These are phyloP conservation scores for Wickerhamomyces bovis DNA, from an alignment of 805 yeast species.

Conservation along the genomic window DNA sequence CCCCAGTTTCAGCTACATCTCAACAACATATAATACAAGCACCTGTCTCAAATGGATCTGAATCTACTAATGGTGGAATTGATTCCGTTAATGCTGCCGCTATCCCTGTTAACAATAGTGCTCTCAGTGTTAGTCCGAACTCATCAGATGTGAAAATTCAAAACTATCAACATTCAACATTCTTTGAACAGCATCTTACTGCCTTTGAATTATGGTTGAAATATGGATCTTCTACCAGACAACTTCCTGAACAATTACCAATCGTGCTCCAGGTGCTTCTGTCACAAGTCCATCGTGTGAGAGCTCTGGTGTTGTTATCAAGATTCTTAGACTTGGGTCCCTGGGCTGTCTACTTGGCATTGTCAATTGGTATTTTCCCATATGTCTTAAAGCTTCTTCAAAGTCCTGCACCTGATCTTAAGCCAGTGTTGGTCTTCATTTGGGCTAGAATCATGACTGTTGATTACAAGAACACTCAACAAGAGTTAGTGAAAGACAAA, in stretches of 20 bases:
- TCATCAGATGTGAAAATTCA: slow-evolving; percentile 23
- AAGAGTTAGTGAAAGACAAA: slow-evolving; percentile 84
- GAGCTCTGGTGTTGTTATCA: slow-evolving; percentile 80
- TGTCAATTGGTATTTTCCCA: slow-evolving; percentile 94
- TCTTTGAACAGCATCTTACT: slow-evolving; percentile 92
- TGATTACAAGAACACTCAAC: slow-evolving; percentile 84
- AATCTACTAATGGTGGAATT: neutral
- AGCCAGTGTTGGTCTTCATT: slow-evolving; percentile 89
- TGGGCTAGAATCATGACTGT: slow-evolving; percentile 99
- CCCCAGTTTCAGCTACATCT: neutral
- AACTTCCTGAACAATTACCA: slow-evolving; percentile 90
- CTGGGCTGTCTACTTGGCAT: slow-evolving; percentile 91
- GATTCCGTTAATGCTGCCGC: neutral
- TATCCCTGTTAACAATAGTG: slow-evolving; percentile 8
- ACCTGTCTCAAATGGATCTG: slow-evolving; percentile 2
- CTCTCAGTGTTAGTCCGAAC: slow-evolving; percentile 14
- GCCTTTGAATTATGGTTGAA: slow-evolving; percentile 96
- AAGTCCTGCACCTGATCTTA: slow-evolving; percentile 91
- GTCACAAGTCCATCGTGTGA: slow-evolving; percentile 87
- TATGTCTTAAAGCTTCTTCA: slow-evolving; percentile 86
- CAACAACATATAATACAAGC: slow-evolving; percentile 1
- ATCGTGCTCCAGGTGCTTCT: slow-evolving; percentile 86
- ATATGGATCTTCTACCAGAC: slow-evolving; percentile 76
- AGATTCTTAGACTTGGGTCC: slow-evolving; percentile 92
- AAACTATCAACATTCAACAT: slow-evolving; percentile 83